Evolutionary conservation across 306 rosid species (phyloP), one percentile per base, ranked within the genome.

Genomic region (Citrullus colocynthis): DNA sequence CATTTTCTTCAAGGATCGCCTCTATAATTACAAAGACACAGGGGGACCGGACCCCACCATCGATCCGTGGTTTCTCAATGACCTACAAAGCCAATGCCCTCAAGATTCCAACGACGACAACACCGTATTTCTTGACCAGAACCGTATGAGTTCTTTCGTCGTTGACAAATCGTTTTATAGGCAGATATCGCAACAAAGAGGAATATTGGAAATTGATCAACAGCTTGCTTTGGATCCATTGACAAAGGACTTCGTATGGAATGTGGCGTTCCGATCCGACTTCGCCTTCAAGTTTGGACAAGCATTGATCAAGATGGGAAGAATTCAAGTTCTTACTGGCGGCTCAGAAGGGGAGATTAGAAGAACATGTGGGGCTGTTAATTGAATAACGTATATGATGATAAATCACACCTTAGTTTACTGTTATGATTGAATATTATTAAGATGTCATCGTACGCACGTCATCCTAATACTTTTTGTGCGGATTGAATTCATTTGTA

Each of bases 181-280:
- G 52, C 74, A 86, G 58, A 78, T 86, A 36, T 4, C 8, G 20
- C 14, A 3, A 8, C 6, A 6, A 3, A 81, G 74, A 64, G 89
- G 87, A 39, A 41, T 86, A 73, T 85, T 86, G 41, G 80, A 86
- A n/a, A 83, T 86, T n/a, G 89, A 86, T 78, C 87, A 86, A 74
- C 70, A 21, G 8, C 66, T 86, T 44, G 80, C 82, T 67, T 14
- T 75, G 24, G 64, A 75, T 59, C 52, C 72, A 2, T 42, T 6
- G 17, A 83, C 89, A 3, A 58, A 9, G 5, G 41, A 20, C 24
- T 51, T 55, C 1, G 87, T 81, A 11, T 6, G 7, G 24, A 3
- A 12, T 30, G 36, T 81, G 11, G 80, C 83, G 20, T 20, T 2
- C 0, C 52, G 78, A 15, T 6, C 0, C 4, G 78, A 72, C 18